These are phyloP conservation scores for Monosporascus sp. DNA, from an alignment of 2,329 filamentous ascomycete genomes.

Conservation along the genomic window DNA sequence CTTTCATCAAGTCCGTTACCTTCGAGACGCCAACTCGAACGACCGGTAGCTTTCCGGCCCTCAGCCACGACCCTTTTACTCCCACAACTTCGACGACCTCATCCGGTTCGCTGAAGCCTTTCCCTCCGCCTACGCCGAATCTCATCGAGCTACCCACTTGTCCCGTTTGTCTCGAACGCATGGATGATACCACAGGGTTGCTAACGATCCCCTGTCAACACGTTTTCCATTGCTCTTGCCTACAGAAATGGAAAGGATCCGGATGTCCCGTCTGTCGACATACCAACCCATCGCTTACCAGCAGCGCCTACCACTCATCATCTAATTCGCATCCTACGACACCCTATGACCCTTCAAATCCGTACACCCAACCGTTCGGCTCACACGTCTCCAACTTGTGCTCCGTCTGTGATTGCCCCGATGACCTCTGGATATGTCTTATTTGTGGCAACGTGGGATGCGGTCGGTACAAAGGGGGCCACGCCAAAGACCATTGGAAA, in stretches of 20 bases:
- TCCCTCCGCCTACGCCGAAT: slow-evolving; percentile 68
- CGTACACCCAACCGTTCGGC: slow-evolving; percentile 51
- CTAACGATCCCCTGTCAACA: slow-evolving; percentile 97
- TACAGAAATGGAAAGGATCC: slow-evolving; percentile 92
- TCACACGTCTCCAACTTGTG: slow-evolving; percentile 65
- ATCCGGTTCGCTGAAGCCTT: slow-evolving; percentile 46
- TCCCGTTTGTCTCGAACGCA: slow-evolving; percentile 91
- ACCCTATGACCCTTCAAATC: slow-evolving; percentile 43
- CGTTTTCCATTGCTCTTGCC: slow-evolving; percentile 92
- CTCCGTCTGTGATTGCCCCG: slow-evolving; percentile 69
- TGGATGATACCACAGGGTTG: slow-evolving; percentile 95
- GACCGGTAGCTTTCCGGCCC: slow-evolving; percentile 49
- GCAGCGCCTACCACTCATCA: slow-evolving; percentile 9
- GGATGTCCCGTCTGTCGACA: slow-evolving; percentile 95
- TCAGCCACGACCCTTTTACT: slow-evolving; percentile 60
- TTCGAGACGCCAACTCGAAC: slow-evolving; percentile 60
- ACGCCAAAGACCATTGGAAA: slow-evolving; percentile 92
- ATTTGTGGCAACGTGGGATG: slow-evolving; percentile 92
- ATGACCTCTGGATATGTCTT: slow-evolving; percentile 91
- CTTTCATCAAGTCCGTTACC: slow-evolving; percentile 88
- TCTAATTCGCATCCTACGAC: slow-evolving; percentile 15
- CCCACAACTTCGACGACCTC: slow-evolving; percentile 37
- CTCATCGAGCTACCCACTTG: slow-evolving; percentile 91
- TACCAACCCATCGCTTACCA: slow-evolving; percentile 47
- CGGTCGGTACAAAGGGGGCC: slow-evolving; percentile 87